Evolutionary conservation across 176 grass and related monocot genomes (phyloP).

Genomic region (Bothriochloa decipiens): DNA sequence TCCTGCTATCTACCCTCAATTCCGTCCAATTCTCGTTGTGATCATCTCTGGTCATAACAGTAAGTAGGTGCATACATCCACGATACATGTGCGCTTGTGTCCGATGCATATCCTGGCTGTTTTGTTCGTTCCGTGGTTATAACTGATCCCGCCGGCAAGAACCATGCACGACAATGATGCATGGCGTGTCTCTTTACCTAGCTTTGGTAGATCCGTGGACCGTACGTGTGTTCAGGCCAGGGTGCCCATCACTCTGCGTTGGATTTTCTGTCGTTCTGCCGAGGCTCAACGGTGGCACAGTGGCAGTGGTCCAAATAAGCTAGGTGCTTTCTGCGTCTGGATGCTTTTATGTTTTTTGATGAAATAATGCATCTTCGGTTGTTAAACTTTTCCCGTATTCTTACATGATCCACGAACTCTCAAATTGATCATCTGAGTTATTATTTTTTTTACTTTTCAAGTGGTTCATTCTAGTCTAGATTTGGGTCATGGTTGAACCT

Average conservation of each 20-base stretch:
- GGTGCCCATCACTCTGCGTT: not conserved
- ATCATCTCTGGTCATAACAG: too few relatives aligned
- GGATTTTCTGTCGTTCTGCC: not conserved
- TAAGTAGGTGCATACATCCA: not conserved
- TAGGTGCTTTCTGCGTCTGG: not conserved
- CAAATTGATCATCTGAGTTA: not conserved
- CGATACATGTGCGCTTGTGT: not conserved
- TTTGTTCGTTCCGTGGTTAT: not conserved
- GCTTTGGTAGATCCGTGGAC: not conserved
- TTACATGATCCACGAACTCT: not conserved
- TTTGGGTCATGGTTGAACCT: not conserved
- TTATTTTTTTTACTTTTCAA: not conserved
- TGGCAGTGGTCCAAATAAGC: not conserved
- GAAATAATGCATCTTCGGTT: not conserved
- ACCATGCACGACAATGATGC: too few relatives aligned
- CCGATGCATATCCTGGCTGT: not conserved
- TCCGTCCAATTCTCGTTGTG: too few relatives aligned
- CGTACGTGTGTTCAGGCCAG: not conserved
- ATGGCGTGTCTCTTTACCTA: not conserved
- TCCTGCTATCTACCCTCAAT: too few relatives aligned
- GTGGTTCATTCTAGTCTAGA: not conserved
- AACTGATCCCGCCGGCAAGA: not conserved
- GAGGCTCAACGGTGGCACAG: not conserved
- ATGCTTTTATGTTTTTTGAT: not conserved
- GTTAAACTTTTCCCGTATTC: not conserved